These are phyloP conservation scores for Neoscytalidium dimidiatum DNA, from an alignment of 2,329 filamentous ascomycete genomes.

Conservation along the genomic window DNA sequence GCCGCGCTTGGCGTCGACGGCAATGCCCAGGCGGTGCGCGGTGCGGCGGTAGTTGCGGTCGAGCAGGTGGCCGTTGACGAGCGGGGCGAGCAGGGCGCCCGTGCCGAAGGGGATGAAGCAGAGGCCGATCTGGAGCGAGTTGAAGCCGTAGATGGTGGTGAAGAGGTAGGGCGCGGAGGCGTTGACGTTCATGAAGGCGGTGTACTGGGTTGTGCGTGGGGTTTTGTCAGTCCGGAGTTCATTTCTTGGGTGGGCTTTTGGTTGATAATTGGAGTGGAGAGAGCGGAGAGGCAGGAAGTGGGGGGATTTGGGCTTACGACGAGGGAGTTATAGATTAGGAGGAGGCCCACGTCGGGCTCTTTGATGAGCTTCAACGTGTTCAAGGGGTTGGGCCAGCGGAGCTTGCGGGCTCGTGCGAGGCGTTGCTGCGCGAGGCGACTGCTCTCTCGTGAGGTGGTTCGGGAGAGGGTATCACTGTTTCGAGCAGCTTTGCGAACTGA, in stretches of 20 bases:
- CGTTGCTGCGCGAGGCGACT: conserved; percentile 26
- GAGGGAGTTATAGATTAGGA: conserved; percentile 36
- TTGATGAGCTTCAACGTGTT: conserved; percentile 41
- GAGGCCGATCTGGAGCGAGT: conserved; percentile 49
- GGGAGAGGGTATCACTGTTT: conserved; percentile 21
- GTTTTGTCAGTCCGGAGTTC: not conserved
- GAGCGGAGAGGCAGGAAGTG: not conserved
- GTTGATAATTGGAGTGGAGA: too few relatives aligned
- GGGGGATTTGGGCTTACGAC: conserved; percentile 25
- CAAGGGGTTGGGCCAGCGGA: conserved; percentile 49
- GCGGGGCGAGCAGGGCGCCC: conserved; percentile 39
- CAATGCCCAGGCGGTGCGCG: conserved; percentile 61
- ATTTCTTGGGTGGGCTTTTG: too few relatives aligned
- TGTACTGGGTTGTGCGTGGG: conserved; percentile 32
- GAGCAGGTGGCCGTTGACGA: conserved; percentile 56
- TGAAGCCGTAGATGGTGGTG: conserved; percentile 47
- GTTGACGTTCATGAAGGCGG: conserved; percentile 44
- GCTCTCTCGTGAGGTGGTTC: conserved; percentile 27
- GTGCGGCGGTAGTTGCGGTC: conserved; percentile 73
- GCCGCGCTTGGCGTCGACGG: conserved; percentile 59
- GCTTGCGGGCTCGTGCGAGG: conserved; percentile 33
- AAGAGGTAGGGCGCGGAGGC: conserved; percentile 50
- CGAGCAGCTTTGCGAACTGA: conserved; percentile 27
- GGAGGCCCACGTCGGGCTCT: conserved; percentile 43
- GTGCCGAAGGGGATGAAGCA: conserved; percentile 42